Evolutionary conservation across 345 rosid genomes (phyloP).

Genomic region (Eutrema yunnanense): DNA sequence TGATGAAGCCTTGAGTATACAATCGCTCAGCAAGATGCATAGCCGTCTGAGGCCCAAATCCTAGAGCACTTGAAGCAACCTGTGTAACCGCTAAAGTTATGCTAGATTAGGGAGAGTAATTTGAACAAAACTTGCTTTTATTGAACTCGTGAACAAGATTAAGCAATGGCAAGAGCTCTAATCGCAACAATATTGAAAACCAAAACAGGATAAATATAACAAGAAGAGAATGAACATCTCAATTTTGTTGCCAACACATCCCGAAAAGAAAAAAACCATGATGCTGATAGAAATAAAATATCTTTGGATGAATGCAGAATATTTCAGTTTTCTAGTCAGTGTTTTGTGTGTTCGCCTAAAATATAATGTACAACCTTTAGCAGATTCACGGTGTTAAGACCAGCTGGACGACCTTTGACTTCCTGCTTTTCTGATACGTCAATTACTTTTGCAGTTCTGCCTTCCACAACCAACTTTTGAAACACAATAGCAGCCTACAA

Average conservation of each 20-base stretch:
- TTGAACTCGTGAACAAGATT: neutral
- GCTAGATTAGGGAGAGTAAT: conserved; percentile 11
- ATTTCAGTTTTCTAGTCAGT: neutral
- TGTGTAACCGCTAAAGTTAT: conserved; percentile 26
- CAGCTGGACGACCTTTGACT: conserved; percentile 76
- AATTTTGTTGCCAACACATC: conserved; percentile 2
- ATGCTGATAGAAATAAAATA: neutral
- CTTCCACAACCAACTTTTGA: conserved; percentile 64
- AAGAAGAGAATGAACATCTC: neutral
- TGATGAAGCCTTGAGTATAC: conserved; percentile 89
- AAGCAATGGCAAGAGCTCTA: conserved; percentile 3
- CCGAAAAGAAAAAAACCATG: conserved; percentile 5
- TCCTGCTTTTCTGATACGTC: conserved; percentile 75
- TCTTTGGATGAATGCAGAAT: neutral
- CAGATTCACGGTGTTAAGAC: conserved; percentile 91
- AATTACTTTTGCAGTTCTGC: conserved; percentile 63
- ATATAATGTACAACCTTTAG: conserved; percentile 47
- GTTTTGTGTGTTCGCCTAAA: conserved; percentile 3
- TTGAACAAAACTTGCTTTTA: neutral
- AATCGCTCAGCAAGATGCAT: conserved; percentile 92
- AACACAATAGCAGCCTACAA: conserved; percentile 78
- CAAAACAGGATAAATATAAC: neutral
- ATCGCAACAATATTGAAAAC: neutral
- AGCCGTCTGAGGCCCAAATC: conserved; percentile 87
- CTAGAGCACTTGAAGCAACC: conserved; percentile 97